These are phyloP conservation scores for Stramenopiles sp. DNA, from an alignment of 352 stramenopile species.

Conservation along the genomic window DNA sequence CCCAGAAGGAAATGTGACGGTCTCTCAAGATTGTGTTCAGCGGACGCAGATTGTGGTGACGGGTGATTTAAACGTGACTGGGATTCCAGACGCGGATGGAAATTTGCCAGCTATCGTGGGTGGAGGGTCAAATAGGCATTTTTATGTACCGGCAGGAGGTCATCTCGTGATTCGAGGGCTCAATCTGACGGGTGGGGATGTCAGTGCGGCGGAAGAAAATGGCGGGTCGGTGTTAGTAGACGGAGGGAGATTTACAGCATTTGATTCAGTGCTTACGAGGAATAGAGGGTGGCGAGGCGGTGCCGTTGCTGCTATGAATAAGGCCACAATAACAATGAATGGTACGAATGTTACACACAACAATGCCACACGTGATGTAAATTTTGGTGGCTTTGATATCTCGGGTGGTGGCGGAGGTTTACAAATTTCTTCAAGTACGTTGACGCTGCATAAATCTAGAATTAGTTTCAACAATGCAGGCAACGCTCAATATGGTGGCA, in stretches of 20 bases:
- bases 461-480: too few species aligned
- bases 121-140: not conserved
- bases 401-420: too few species aligned
- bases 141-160: not conserved
- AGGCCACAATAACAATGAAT: not conserved
- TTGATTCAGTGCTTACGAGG: not conserved
- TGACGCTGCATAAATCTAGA: too few species aligned
- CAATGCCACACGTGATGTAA: not conserved
- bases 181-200: not conserved
- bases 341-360: not conserved
- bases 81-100: not conserved
- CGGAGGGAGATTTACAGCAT: not conserved
- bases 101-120: not conserved
- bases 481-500: not conserved
- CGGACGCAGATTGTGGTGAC: not conserved
- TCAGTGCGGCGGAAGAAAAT: not conserved
- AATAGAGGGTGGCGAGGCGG: not conserved
- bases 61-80: not conserved
- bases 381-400: not conserved
- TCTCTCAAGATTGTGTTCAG: constrained; percentile 6
- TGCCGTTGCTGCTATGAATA: not conserved
- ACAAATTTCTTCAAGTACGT: too few species aligned
- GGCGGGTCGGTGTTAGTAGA: not conserved
- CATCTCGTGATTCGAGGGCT: not conserved
- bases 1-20: not conserved